Base-by-base conservation (phyloP, 441 rosid genomes). In the Mallotus repandus region DNA sequence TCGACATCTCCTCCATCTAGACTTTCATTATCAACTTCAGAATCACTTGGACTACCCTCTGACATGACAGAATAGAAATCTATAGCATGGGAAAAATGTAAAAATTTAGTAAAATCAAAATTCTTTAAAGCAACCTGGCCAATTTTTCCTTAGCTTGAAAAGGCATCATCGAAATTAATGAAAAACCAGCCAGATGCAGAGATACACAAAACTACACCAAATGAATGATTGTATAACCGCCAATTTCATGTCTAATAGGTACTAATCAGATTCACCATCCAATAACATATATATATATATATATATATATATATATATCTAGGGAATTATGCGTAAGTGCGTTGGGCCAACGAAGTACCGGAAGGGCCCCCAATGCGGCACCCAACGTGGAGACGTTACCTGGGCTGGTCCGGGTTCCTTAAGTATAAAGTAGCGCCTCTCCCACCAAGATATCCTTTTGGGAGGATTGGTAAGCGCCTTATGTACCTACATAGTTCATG, bases 41-140 rank as follows among this genome's bases (percentile, higher is more conserved):
- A 85, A 75, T 88, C 98, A 78, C 90, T 94, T 64, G 83, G 88
- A 84, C 92, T 88, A 32, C 92, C 99, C 81, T 92, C 96, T 32
- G 99, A 94, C 93, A 92, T 83, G 74, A 94, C 99, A 63, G 99
- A 94, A 80, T 94, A 94, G 89, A 94, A 92, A 88, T 94, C 97
- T 94, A 89, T 67, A 43, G 78, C 74, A 81, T 45, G 61, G 68
- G 41, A 53, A 75, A 65, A 63, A 70, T 66, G 54, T 72, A 15
- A 76, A 66, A 68, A 58, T 53, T 63, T 60, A 69, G 60, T 59
- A 77, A 69, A 65, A 53, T 4, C n/a, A 2, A 18, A 53, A 11
- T 14, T 10, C 15, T 73, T n/a, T 43, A 8, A 15, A 72, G 45
- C 68, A 63, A 16, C 68, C 18, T 48, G 12, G 48, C 68, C 38